phyloP scores from a whole-genome alignment of 352 stramenopile species.

The Globisporangium ultimum region DNA sequence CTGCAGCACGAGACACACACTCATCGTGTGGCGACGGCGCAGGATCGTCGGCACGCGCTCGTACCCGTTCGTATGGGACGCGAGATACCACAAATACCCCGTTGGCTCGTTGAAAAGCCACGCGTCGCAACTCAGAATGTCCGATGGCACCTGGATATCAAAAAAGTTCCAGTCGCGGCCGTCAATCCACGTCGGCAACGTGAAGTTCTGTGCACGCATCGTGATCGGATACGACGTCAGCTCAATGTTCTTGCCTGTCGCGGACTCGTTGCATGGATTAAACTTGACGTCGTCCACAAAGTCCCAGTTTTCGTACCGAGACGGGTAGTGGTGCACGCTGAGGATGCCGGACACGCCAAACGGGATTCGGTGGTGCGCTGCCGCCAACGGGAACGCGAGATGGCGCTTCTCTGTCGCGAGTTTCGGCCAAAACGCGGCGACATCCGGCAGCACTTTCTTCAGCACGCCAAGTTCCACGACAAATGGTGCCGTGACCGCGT shows the following conservation, averaged over 20 bases:
- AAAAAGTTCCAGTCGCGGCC: constrained; percentile 76
- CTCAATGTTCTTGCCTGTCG: constrained; percentile 29
- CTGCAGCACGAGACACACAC: constrained; percentile 57
- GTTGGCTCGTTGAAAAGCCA: constrained; percentile 61
- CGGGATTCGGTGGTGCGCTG: constrained; percentile 42
- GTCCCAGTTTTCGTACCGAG: constrained; percentile 86
- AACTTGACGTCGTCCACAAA: constrained; percentile 78
- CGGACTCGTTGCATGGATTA: constrained; percentile 62
- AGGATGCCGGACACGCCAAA: constrained; percentile 73
- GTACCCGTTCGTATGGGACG: constrained; percentile 68
- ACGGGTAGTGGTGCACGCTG: constrained; percentile 75
- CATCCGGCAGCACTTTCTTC: constrained; percentile 41
- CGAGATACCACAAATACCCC: constrained; percentile 63
- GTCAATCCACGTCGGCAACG: constrained; percentile 74
- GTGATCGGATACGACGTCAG: constrained; percentile 75
- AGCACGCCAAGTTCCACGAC: constrained; percentile 57
- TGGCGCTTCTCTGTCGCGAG: constrained; percentile 49
- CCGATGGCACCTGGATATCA: constrained; percentile 42
- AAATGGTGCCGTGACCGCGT: constrained; percentile 68
- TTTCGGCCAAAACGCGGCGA: constrained; percentile 48
- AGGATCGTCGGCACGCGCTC: constrained; percentile 78
- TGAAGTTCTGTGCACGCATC: constrained; percentile 69
- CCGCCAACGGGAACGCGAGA: constrained; percentile 66
- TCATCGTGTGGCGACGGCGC: constrained; percentile 70
- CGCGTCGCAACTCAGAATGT: constrained; percentile 74